Conservation (phyloP, 176 grass and related monocot genomes). For the Oryza nivara region DNA sequence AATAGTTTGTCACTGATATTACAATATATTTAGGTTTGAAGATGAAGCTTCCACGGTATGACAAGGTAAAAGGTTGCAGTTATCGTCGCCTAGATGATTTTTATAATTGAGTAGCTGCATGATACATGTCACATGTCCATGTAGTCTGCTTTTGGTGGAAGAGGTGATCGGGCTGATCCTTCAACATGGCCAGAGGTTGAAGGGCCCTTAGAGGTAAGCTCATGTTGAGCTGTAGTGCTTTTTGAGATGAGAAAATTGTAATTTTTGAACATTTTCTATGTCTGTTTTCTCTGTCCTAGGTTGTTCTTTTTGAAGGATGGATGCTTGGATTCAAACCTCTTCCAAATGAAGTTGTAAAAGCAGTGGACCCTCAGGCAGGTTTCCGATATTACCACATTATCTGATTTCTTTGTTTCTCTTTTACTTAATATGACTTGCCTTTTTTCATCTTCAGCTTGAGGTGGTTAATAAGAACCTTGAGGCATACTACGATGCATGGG, state of each 20-base stretch:
- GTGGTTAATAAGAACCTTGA: conserved; percentile 88
- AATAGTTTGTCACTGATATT: conserved; percentile 32
- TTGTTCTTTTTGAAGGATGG: conserved; percentile 98
- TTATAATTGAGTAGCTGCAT: conserved; percentile 41
- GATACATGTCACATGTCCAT: conserved; percentile 50
- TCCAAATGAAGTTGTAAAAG: conserved; percentile 86
- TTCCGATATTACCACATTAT: conserved; percentile 24
- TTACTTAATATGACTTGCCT: conserved; percentile 12
- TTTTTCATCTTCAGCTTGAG: conserved; percentile 69
- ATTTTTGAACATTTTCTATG: conserved; percentile 32
- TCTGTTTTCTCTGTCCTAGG: conserved; percentile 55
- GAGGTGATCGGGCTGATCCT: conserved; percentile 92
- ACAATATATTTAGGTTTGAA: conserved; percentile 69
- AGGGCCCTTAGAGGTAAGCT: conserved; percentile 84
- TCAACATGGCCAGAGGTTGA: conserved; percentile 86
- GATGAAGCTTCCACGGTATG: conserved; percentile 95
- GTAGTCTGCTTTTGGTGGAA: conserved; percentile 96
- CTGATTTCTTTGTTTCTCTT: conserved; percentile 25
- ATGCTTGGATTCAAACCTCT: conserved; percentile 99
- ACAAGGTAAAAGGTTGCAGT: conserved; percentile 80
- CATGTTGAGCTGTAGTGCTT: neutral
- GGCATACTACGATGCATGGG: conserved; percentile 92
- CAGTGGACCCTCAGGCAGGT: conserved; percentile 78
- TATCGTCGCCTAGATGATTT: conserved; percentile 24
- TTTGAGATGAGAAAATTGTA: conserved; percentile 21